phyloP scores from a whole-genome alignment of 768 basidiomycete species.

The Suillus placidus region DNA sequence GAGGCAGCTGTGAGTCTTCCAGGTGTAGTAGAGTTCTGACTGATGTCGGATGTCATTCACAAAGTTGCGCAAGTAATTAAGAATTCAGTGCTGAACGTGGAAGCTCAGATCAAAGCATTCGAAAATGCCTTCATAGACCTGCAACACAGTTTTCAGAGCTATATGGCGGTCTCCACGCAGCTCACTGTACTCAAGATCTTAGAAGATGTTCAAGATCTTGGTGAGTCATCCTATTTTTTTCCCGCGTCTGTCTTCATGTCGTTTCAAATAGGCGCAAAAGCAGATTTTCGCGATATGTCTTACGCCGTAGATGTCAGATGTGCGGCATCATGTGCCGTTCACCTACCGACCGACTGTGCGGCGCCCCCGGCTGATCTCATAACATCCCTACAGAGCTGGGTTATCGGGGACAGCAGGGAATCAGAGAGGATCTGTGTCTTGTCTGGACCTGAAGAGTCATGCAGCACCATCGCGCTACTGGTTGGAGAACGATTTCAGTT shows the following conservation, averaged over 20 bases:
- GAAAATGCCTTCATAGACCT: conserved; percentile 4
- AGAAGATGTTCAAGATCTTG: background rate
- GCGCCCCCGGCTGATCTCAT: background rate
- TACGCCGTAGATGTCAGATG: conserved; percentile 24
- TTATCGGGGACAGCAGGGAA: conserved; percentile 11
- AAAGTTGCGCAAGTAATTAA: conserved; percentile 4
- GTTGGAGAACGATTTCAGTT: conserved; percentile 30
- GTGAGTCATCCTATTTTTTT: background rate
- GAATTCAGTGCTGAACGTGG: background rate
- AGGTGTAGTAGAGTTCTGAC: background rate
- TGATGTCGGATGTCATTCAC: background rate
- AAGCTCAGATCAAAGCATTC: conserved; percentile 7
- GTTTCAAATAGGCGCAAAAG: background rate
- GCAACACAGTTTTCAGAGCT: background rate
- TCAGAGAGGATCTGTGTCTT: conserved; percentile 28
- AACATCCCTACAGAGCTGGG: conserved; percentile 16
- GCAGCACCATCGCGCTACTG: conserved; percentile 33
- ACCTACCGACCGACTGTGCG: background rate
- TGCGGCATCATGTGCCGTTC: background rate
- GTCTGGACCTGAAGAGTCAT: conserved; percentile 30
- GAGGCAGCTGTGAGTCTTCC: conserved; percentile 23
- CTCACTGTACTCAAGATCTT: background rate
- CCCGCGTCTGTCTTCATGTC: background rate
- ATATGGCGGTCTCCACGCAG: background rate
- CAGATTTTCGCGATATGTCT: conserved; percentile 24